phyloP scores from a whole-genome alignment of 2,329 filamentous ascomycete species.

The Aspergillus hortae region DNA sequence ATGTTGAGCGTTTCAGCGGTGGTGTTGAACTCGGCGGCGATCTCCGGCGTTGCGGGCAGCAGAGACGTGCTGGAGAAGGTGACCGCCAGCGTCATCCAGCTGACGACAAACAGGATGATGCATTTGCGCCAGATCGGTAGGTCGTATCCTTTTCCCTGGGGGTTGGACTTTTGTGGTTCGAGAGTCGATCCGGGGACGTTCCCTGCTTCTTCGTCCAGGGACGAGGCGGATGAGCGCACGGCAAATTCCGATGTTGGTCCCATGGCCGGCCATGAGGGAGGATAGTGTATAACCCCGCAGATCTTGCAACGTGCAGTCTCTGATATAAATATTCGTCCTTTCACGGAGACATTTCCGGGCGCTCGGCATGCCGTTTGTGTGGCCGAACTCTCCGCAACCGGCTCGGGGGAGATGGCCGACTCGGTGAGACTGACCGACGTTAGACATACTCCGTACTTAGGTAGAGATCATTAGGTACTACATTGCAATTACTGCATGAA shows the following conservation, averaged over 20 bases:
- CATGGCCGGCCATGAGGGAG: constrained; percentile 2
- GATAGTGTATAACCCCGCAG: background rate
- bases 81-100: constrained; percentile 40
- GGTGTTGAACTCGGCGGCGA: constrained; percentile 36
- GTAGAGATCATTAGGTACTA: too few species aligned
- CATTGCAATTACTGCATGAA: too few species aligned
- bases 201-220: background rate
- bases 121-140: constrained; percentile 38
- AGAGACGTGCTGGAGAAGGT: constrained; percentile 44
- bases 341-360: constrained; percentile 9
- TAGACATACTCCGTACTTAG: background rate
- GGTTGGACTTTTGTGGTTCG: background rate
- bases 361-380: constrained; percentile 14
- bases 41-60: constrained; percentile 39
- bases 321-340: constrained; percentile 1
- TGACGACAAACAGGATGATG: constrained; percentile 40
- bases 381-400: constrained; percentile 8
- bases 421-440: constrained; percentile 1
- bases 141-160: constrained; percentile 15
- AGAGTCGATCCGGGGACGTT: background rate
- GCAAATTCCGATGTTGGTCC: background rate
- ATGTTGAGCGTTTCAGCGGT: constrained; percentile 33
- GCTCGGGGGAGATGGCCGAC: background rate
- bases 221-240: background rate
- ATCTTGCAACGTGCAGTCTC: background rate